Evolutionary conservation across 164 flowering plant species (phyloP).

Genomic region (Cinnamomum micranthum): DNA sequence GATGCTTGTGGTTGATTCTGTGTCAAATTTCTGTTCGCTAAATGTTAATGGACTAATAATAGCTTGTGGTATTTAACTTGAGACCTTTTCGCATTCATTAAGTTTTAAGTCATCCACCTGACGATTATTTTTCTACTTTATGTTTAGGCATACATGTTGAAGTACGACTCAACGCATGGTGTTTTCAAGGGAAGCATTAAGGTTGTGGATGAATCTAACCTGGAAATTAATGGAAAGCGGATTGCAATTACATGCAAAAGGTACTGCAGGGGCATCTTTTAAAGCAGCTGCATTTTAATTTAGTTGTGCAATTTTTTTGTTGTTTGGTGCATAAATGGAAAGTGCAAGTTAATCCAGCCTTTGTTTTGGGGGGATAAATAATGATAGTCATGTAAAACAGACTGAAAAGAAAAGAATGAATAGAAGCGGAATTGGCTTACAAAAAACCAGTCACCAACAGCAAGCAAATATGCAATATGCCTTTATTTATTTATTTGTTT

Average conservation of each 20-base stretch:
- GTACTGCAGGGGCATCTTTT: slow-evolving; percentile 26
- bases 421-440: too few species aligned
- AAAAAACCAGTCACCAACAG: too few species aligned
- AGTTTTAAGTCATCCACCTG: not conserved
- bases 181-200: slow-evolving; percentile 64
- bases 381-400: too few species aligned
- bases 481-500: too few species aligned
- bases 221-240: slow-evolving; percentile 86
- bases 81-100: not conserved
- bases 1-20: too few species aligned
- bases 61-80: not conserved
- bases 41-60: not conserved
- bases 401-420: too few species aligned
- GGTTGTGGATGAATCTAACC: slow-evolving; percentile 72
- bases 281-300: too few species aligned
- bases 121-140: not conserved
- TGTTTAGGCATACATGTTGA: slow-evolving; percentile 94
- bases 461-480: too few species aligned
- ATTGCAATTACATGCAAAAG: slow-evolving; percentile 67
- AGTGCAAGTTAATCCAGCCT: too few species aligned
- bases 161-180: slow-evolving; percentile 98
- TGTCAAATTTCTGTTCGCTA: not conserved
- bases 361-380: too few species aligned
- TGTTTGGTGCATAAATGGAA: too few species aligned
- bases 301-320: too few species aligned